Conservation (phyloP, 2,329 filamentous ascomycete genomes). For the Aspergillus costaricaensis region DNA sequence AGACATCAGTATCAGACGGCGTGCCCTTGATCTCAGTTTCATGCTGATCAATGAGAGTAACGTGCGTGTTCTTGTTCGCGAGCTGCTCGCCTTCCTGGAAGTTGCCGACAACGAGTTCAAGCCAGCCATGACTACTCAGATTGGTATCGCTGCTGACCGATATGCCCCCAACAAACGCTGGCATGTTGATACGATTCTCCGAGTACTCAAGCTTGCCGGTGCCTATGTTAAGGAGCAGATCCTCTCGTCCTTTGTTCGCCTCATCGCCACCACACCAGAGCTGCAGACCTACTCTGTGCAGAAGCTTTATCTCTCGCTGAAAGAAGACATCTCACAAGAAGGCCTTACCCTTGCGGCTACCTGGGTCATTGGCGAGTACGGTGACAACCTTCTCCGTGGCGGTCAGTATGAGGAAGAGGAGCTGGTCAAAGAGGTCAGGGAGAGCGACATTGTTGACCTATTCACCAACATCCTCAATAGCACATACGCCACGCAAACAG, state of each 20-base stretch:
- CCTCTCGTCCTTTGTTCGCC: slow-evolving; percentile 89
- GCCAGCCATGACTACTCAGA: slow-evolving; percentile 96
- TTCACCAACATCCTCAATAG: slow-evolving; percentile 91
- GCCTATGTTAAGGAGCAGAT: slow-evolving; percentile 99
- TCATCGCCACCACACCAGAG: slow-evolving; percentile 92
- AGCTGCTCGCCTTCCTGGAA: slow-evolving; percentile 91
- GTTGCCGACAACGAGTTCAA: slow-evolving; percentile 99
- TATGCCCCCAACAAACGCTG: slow-evolving; percentile 96
- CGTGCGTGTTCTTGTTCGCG: slow-evolving; percentile 87
- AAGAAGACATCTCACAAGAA: slow-evolving; percentile 97
- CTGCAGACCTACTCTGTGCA: slow-evolving; percentile 95
- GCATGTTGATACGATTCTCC: slow-evolving; percentile 97
- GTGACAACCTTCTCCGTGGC: slow-evolving; percentile 82
- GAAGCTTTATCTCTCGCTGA: slow-evolving; percentile 86
- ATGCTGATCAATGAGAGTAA: slow-evolving; percentile 97
- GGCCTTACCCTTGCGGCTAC: slow-evolving; percentile 88
- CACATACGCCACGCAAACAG: slow-evolving; percentile 86
- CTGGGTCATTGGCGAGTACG: slow-evolving; percentile 98
- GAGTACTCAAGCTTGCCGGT: slow-evolving; percentile 88
- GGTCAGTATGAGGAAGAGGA: slow-evolving; percentile 95
- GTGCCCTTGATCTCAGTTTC: slow-evolving; percentile 96
- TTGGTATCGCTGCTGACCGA: slow-evolving; percentile 93
- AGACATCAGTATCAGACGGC: slow-evolving; percentile 93
- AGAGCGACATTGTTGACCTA: slow-evolving; percentile 89
- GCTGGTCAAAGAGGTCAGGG: slow-evolving; percentile 76